Evolutionary conservation across 768 basidiomycete species (phyloP), one percentile per base, ranked within the genome.

Genomic region (Kwoniella newhampshirensis): DNA sequence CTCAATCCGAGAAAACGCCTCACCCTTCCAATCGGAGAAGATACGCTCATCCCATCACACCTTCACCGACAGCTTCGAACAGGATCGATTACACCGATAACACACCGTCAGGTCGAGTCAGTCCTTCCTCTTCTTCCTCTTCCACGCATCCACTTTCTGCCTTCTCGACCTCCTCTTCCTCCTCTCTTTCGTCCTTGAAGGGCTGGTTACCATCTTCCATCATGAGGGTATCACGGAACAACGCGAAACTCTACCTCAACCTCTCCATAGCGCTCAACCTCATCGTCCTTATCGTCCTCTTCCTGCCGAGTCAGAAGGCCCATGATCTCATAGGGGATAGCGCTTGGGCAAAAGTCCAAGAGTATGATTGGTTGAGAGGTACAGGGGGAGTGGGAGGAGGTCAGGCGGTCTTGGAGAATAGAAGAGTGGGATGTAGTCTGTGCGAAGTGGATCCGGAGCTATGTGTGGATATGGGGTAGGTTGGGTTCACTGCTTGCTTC

Each of bases 401-500:
- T 2, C 21, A 41, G n/a, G 20, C n/a, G 43, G 17, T 12, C 21
- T 28, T 48, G 40, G 45, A 36, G 26, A 27, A 17, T 20, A 42
- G 40, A 17, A 49, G 26, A n/a, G 49, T 40, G 30, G 18, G 43
- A 26, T 49, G 57, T 35, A 35, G 53, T 26, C 56, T 68, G 57
- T 64, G 63, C 41, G 35, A 57, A 43, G 59, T 58, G 1, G 46
- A 54, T 23, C 54, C 55, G 2, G 53, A 51, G 28, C 43, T 69
- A 8, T 69, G 67, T 36, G 59, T 60, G 13, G 54, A 60, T 30
- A 41, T 64, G 17, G 60, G 67, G 67, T 68, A 32, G 52, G 67
- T 60, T 7, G 1, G 36, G 8, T 23, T 42, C 40, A 23, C 17
- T n/a, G 40, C 6, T 42, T 23, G 7, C 40, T 7, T n/a, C n/a